Evolutionary conservation across 1,284 basidiomycete species (phyloP).

Genomic region (Tilletia indica): DNA sequence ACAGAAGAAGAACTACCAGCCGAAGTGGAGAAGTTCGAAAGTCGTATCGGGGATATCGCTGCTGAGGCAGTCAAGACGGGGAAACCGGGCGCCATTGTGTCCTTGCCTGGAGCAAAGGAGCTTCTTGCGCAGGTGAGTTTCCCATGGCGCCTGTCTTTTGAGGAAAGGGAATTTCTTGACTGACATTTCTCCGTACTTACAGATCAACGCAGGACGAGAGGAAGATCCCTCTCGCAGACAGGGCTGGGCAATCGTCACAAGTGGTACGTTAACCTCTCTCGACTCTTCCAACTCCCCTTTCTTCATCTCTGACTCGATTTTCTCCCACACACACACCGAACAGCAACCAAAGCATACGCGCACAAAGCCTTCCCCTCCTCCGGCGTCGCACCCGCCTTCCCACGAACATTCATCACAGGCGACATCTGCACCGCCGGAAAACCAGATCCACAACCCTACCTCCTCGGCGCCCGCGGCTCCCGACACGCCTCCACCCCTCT

Average conservation of each 20-base stretch:
- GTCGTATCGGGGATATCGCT: slow-evolving; percentile 49
- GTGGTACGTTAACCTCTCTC: slow-evolving; percentile 18
- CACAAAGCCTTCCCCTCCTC: slow-evolving; percentile 45
- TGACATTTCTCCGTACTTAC: no score
- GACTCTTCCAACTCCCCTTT: no score
- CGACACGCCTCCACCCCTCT: background rate
- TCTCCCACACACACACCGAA: slow-evolving; percentile 1
- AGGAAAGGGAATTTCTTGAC: no score
- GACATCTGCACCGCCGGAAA: slow-evolving; percentile 49
- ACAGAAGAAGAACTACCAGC: slow-evolving; percentile 35
- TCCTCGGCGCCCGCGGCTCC: slow-evolving; percentile 37
- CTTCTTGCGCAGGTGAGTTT: slow-evolving; percentile 32
- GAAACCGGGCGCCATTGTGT: slow-evolving; percentile 45
- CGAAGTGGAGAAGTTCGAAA: slow-evolving; percentile 48
- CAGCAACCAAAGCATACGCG: slow-evolving; percentile 53
- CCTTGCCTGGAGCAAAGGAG: slow-evolving; percentile 50
- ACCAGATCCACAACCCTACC: slow-evolving; percentile 53
- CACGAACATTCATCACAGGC: slow-evolving; percentile 47
- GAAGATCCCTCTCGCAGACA: slow-evolving; percentile 25
- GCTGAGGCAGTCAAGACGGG: slow-evolving; percentile 24
- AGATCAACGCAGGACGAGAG: slow-evolving; percentile 34
- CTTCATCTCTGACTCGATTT: background rate
- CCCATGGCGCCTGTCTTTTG: background rate
- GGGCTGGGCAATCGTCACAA: slow-evolving; percentile 56
- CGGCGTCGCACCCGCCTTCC: slow-evolving; percentile 28